Conservation (phyloP, 176 grass and related monocot species). For the Oryza officinalis region DNA sequence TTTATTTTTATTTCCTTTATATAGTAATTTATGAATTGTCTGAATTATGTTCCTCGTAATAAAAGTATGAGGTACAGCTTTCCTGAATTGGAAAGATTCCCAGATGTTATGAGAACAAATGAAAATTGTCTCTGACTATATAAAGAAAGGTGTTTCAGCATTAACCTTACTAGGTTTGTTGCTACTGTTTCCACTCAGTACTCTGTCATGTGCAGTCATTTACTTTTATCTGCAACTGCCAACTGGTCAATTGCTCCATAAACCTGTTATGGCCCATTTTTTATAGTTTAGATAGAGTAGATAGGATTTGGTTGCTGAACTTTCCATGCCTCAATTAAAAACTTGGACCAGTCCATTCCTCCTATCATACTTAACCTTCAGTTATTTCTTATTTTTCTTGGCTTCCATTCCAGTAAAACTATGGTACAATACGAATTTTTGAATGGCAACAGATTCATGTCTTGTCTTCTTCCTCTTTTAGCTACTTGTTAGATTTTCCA, state of each 20-base stretch:
- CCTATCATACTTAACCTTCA: not conserved
- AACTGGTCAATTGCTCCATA: slow-evolving; percentile 2
- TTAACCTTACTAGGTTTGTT: not conserved
- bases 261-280: not conserved
- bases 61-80: slow-evolving; percentile 9
- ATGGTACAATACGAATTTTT: slow-evolving; percentile 10
- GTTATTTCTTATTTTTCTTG: not conserved
- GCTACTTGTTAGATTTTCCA: slow-evolving; percentile 1
- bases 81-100: slow-evolving; percentile 7
- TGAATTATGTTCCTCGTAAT: not conserved
- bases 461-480: not conserved
- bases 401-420: not conserved
- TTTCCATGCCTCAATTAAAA: too few species aligned
- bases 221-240: not conserved
- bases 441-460: not conserved
- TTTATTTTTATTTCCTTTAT: not conserved
- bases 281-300: slow-evolving; percentile 3
- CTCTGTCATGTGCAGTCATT: slow-evolving; percentile 4
- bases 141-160: not conserved
- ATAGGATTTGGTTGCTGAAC: not conserved
- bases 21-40: slow-evolving; percentile 1
- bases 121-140: slow-evolving; percentile 12
- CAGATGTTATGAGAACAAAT: not conserved
- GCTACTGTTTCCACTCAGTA: not conserved
- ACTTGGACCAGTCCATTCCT: not conserved